Conservation (phyloP, 169 alveolate genomes). For the Cryptosporidium baileyi region DNA sequence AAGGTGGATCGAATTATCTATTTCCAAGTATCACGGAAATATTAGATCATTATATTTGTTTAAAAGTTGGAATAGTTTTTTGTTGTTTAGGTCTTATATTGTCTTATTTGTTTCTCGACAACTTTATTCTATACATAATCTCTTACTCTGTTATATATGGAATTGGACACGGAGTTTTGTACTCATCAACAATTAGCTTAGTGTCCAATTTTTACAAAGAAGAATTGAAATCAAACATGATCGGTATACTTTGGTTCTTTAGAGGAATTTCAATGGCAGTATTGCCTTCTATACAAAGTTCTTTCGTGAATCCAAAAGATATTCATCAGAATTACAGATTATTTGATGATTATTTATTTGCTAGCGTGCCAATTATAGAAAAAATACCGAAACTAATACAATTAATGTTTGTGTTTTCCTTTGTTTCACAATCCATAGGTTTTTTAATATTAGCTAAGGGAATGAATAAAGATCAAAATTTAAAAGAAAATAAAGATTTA, state of each 20-base stretch:
- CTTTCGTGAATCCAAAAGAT: slow-evolving; percentile 25
- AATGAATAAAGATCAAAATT: neutral
- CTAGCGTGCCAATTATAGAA: slow-evolving; percentile 11
- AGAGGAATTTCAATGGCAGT: slow-evolving; percentile 61
- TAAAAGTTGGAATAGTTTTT: slow-evolving; percentile 8
- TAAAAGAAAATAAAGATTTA: neutral
- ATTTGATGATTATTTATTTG: neutral
- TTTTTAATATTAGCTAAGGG: neutral
- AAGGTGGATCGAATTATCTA: slow-evolving; percentile 34
- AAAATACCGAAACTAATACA: slow-evolving; percentile 16
- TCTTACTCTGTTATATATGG: slow-evolving; percentile 26
- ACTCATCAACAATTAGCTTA: slow-evolving; percentile 23
- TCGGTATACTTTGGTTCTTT: slow-evolving; percentile 50
- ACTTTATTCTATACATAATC: neutral
- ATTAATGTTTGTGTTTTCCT: slow-evolving; percentile 1
- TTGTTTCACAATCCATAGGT: slow-evolving; percentile 2
- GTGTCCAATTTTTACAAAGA: neutral
- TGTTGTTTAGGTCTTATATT: slow-evolving; percentile 3
- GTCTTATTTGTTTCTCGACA: slow-evolving; percentile 3
- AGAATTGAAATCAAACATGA: slow-evolving; percentile 7
- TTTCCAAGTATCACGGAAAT: neutral
- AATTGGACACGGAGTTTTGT: slow-evolving; percentile 34
- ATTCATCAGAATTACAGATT: neutral
- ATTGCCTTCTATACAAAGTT: slow-evolving; percentile 20
- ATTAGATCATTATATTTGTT: neutral